A percentile compares a stretch with the other conserved stretches of the same genome.
These are phyloP conservation scores for Lentinus brumalis DNA, from an alignment of 768 basidiomycete genomes.

Conservation along the genomic window DNA sequence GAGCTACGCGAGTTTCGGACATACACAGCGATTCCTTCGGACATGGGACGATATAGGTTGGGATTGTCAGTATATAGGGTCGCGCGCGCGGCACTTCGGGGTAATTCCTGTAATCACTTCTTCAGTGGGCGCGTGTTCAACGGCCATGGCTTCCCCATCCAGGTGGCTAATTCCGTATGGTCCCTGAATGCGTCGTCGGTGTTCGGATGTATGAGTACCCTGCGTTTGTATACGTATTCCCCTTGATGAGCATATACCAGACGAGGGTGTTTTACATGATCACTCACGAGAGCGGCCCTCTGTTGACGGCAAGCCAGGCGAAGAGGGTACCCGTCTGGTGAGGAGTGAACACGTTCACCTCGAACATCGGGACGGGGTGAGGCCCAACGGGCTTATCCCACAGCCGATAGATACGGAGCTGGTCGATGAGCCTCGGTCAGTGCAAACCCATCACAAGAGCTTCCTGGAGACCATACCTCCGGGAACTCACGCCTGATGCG, in stretches of 20 bases:
- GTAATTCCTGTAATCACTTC: background rate
- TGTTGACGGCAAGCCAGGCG: conserved; percentile 65
- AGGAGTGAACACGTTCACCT: conserved; percentile 66
- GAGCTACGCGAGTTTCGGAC: background rate
- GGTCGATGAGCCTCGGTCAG: background rate
- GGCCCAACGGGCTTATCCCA: conserved; percentile 69
- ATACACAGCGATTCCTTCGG: background rate
- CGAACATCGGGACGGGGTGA: conserved; percentile 73
- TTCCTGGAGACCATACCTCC: conserved; percentile 44
- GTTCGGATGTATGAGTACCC: conserved; percentile 74
- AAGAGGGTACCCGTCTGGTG: conserved; percentile 72
- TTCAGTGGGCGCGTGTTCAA: conserved; percentile 46
- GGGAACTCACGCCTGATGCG: conserved; percentile 66
- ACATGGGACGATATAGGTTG: background rate
- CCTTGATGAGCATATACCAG: background rate
- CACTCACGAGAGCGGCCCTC: conserved; percentile 68
- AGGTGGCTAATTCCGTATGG: conserved; percentile 63
- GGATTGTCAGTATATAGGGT: background rate
- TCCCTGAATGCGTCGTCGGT: conserved; percentile 57
- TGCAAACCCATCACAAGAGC: background rate
- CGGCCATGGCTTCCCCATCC: conserved; percentile 69
- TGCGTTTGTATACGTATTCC: conserved; percentile 25
- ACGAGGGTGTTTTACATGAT: conserved; percentile 2
- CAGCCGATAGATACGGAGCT: conserved; percentile 64
- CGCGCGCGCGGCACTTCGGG: background rate